Evolutionary conservation across 2,329 filamentous ascomycete genomes (phyloP).

Genomic region (Colletotrichum sp.): DNA sequence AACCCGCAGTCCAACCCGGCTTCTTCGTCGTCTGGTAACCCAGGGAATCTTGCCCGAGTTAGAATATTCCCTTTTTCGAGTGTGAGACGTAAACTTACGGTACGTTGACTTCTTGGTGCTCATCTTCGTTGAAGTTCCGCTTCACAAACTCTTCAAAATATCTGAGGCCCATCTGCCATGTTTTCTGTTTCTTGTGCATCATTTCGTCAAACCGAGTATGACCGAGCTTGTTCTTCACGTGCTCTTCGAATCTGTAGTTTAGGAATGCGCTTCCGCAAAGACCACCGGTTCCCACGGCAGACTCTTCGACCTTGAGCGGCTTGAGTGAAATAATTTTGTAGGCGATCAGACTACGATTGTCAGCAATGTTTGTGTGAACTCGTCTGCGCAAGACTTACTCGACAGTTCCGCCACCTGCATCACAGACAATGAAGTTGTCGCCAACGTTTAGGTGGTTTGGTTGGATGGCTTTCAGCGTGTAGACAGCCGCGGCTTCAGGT

Average conservation of each 20-base stretch:
- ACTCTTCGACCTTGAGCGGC: slow-evolving; percentile 77
- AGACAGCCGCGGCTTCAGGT: slow-evolving; percentile 80
- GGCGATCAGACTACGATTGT: slow-evolving; percentile 66
- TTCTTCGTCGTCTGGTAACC: slow-evolving; percentile 76
- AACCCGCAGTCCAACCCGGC: slow-evolving; percentile 79
- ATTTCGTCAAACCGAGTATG: slow-evolving; percentile 73
- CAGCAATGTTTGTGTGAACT: slow-evolving; percentile 16
- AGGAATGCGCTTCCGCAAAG: slow-evolving; percentile 81
- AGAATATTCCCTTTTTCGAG: neutral
- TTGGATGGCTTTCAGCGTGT: slow-evolving; percentile 80
- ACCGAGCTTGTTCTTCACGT: slow-evolving; percentile 72
- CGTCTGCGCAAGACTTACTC: slow-evolving; percentile 53
- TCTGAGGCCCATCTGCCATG: slow-evolving; percentile 78
- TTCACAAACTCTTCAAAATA: slow-evolving; percentile 89
- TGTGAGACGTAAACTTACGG: slow-evolving; percentile 53
- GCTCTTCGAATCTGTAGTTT: slow-evolving; percentile 82
- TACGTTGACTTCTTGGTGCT: slow-evolving; percentile 78
- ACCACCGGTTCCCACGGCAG: slow-evolving; percentile 78
- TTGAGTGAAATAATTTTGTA: slow-evolving; percentile 79
- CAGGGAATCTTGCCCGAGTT: slow-evolving; percentile 61
- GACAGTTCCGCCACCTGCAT: slow-evolving; percentile 69
- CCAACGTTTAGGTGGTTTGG: slow-evolving; percentile 75
- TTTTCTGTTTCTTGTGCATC: slow-evolving; percentile 78
- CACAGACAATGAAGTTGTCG: slow-evolving; percentile 68
- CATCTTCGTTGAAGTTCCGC: slow-evolving; percentile 81